phyloP scores from a whole-genome alignment of 2,329 filamentous ascomycete genomes.

The Cladophialophora yegresii region DNA sequence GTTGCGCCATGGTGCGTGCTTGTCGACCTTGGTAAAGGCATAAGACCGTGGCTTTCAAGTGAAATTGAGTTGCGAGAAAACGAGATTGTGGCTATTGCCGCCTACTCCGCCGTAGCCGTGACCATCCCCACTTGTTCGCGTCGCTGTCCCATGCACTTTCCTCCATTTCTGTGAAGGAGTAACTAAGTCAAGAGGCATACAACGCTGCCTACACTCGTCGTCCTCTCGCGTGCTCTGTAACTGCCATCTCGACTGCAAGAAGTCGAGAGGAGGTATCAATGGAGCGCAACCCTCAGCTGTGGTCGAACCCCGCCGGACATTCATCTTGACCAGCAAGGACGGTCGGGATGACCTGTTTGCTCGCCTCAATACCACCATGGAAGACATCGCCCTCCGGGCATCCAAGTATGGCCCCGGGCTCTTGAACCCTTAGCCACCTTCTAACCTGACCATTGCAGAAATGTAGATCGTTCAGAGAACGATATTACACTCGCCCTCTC shows the following conservation, averaged over 20 bases:
- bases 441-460: slow-evolving; percentile 36
- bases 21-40: neutral
- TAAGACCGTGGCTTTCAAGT: neutral
- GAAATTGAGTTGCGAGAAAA: slow-evolving; percentile 7
- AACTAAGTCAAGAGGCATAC: neutral
- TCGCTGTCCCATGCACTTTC: neutral
- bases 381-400: slow-evolving; percentile 47
- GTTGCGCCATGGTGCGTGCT: slow-evolving; percentile 20
- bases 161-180: neutral
- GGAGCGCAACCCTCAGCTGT: slow-evolving; percentile 29
- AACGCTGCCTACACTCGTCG: neutral
- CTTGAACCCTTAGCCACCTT: neutral
- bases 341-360: slow-evolving; percentile 36
- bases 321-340: slow-evolving; percentile 31
- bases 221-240: neutral
- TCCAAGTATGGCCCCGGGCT: slow-evolving; percentile 52
- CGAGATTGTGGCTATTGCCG: slow-evolving; percentile 6
- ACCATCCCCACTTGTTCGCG: neutral
- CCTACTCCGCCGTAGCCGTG: slow-evolving; percentile 2
- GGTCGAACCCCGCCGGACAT: slow-evolving; percentile 29
- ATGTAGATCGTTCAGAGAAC: slow-evolving; percentile 49
- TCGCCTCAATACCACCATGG: slow-evolving; percentile 30
- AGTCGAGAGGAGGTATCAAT: slow-evolving; percentile 27
- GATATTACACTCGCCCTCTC: slow-evolving; percentile 45
- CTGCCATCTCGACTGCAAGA: slow-evolving; percentile 20